Percentiles rank a stretch among this genome's conserved stretches.
These are phyloP conservation scores for Dendrobium officinale DNA, from an alignment of 106 monocot genomes.

Conservation along the genomic window DNA sequence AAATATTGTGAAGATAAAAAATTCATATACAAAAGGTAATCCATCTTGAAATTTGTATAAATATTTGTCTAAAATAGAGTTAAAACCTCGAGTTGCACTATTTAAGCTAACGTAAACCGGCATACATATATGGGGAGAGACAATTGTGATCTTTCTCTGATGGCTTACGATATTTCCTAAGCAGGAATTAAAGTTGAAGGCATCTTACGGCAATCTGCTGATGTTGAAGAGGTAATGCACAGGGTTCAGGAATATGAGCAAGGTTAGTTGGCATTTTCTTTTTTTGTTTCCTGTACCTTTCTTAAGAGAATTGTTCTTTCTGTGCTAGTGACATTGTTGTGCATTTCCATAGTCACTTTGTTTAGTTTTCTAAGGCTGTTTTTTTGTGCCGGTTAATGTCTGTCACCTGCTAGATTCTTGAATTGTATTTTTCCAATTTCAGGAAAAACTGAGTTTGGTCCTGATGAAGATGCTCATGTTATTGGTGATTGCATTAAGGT, in stretches of 20 bases:
- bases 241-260: constrained; percentile 82
- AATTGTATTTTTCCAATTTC: constrained; percentile 16
- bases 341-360: background rate
- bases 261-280: constrained; percentile 28
- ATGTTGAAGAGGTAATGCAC: constrained; percentile 90
- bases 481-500: constrained; percentile 99
- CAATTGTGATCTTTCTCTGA: background rate
- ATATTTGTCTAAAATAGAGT: background rate
- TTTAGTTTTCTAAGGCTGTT: background rate
- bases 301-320: background rate
- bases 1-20: background rate
- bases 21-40: background rate
- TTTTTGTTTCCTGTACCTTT: background rate
- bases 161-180: background rate
- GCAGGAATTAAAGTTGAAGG: constrained; percentile 94
- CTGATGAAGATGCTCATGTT: constrained; percentile 95
- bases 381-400: background rate
- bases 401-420: constrained; percentile 3
- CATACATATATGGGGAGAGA: background rate
- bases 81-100: background rate
- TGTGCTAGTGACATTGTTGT: background rate
- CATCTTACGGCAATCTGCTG: constrained; percentile 96
- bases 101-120: background rate
- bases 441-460: constrained; percentile 83
- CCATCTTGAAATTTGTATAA: background rate